A percentile compares a stretch with the other conserved stretches of the same genome.
These are phyloP conservation scores for Selenicereus undatus DNA, from an alignment of 148 eudicot genomes.

Conservation along the genomic window DNA sequence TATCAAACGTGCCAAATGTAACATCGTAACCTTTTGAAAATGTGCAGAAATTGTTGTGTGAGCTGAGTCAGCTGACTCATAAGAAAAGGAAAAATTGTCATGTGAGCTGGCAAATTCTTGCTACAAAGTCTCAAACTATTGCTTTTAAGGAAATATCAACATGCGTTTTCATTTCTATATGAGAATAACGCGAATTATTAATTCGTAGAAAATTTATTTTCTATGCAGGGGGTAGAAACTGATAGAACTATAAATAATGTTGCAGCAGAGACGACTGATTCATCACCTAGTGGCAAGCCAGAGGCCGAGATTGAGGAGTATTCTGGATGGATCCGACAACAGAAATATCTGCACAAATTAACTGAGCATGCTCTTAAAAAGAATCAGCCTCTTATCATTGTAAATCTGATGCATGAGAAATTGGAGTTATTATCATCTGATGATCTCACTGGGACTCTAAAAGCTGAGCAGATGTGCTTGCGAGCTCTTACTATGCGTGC, in stretches of 20 bases:
- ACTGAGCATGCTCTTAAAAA: constrained; percentile 79
- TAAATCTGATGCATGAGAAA: constrained; percentile 71
- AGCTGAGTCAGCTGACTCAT: too few species aligned
- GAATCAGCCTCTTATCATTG: constrained; percentile 69
- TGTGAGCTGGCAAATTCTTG: not conserved
- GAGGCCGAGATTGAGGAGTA: constrained; percentile 51
- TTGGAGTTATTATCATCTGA: constrained; percentile 34
- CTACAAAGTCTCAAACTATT: not conserved
- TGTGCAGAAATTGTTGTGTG: not conserved
- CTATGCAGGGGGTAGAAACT: constrained; percentile 60
- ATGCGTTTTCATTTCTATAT: not conserved
- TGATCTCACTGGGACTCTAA: constrained; percentile 47
- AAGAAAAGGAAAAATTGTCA: not conserved
- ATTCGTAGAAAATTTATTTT: constrained; percentile 4
- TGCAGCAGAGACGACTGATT: constrained; percentile 27
- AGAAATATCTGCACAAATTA: constrained; percentile 52
- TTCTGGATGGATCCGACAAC: constrained; percentile 47
- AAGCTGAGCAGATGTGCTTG: constrained; percentile 61
- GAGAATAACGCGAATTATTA: not conserved
- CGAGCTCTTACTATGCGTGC: constrained; percentile 64
- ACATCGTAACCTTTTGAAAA: not conserved
- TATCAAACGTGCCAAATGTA: not conserved
- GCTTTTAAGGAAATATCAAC: not conserved
- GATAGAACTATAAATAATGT: constrained; percentile 27
- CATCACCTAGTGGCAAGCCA: constrained; percentile 34